Evolutionary conservation across 352 stramenopile genomes (phyloP).

Genomic region (Discostella stelligera): DNA sequence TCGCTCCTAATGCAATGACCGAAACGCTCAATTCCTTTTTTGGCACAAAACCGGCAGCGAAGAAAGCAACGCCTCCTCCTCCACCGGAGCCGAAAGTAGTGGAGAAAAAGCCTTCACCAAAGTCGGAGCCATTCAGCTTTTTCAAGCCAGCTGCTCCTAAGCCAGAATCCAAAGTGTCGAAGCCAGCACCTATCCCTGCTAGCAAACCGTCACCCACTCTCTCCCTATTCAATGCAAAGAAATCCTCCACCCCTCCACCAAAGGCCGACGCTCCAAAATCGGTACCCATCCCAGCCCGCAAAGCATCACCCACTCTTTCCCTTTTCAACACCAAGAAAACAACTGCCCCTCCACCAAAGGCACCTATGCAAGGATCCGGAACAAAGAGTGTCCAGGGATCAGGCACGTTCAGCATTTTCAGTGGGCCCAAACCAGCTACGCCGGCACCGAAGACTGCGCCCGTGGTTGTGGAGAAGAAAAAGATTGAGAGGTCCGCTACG

Average conservation of each 20-base stretch:
- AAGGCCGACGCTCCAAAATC: neutral
- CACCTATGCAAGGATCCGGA: constrained; percentile 18
- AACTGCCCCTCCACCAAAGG: constrained; percentile 17
- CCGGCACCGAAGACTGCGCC: constrained; percentile 24
- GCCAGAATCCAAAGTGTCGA: constrained; percentile 1
- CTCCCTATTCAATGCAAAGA: constrained; percentile 8
- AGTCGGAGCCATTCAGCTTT: constrained; percentile 11
- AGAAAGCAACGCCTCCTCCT: constrained; percentile 24
- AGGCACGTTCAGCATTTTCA: constrained; percentile 9
- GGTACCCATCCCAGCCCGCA: constrained; percentile 16
- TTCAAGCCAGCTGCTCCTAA: constrained; percentile 24
- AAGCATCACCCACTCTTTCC: constrained; percentile 31
- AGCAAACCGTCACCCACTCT: constrained; percentile 5
- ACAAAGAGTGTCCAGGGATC: constrained; percentile 12
- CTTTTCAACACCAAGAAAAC: constrained; percentile 24
- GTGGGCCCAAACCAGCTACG: constrained; percentile 28
- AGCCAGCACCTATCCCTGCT: constrained; percentile 17
- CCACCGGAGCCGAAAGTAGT: constrained; percentile 15
- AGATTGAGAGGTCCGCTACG: constrained; percentile 6
- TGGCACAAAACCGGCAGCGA: constrained; percentile 10
- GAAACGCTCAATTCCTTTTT: constrained; percentile 52
- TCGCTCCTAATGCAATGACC: constrained; percentile 48
- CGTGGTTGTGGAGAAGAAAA: constrained; percentile 25
- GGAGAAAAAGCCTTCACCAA: constrained; percentile 12
- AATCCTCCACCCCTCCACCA: neutral